These are phyloP conservation scores for Afroboletus lepidellus DNA, from an alignment of 1,284 basidiomycete genomes.

Conservation along the genomic window DNA sequence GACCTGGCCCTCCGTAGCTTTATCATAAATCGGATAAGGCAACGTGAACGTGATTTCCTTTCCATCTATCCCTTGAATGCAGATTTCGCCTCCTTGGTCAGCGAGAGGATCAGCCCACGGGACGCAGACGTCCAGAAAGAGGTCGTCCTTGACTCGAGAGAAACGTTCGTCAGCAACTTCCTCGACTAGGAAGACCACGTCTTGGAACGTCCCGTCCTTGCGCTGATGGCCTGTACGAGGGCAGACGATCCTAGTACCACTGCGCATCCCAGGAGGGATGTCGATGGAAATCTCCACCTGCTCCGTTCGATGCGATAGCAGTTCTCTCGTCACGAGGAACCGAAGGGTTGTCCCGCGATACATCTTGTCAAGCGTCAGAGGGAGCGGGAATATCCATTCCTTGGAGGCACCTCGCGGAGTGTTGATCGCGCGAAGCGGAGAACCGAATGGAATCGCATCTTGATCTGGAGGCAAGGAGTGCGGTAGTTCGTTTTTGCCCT, in stretches of 20 bases:
- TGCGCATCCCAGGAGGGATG: constrained; percentile 68
- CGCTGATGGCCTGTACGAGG: constrained; percentile 77
- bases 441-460: constrained; percentile 34
- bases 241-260: constrained; percentile 79
- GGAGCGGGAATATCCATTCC: constrained; percentile 68
- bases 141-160: constrained; percentile 69
- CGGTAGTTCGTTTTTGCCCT: constrained; percentile 7
- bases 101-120: constrained; percentile 69
- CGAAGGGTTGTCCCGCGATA: constrained; percentile 79
- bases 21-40: constrained; percentile 61
- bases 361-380: constrained; percentile 81
- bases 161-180: constrained; percentile 73
- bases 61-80: constrained; percentile 71
- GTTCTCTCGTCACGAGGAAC: constrained; percentile 75
- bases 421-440: constrained; percentile 40
- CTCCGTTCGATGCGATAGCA: constrained; percentile 60
- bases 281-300: constrained; percentile 75
- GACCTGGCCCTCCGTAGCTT: constrained; percentile 61
- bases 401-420: constrained; percentile 35
- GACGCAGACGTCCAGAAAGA: constrained; percentile 65
- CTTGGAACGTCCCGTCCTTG: constrained; percentile 66
- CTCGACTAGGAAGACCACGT: constrained; percentile 78
- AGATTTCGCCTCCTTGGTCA: constrained; percentile 46
- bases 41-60: constrained; percentile 59
- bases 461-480: constrained; percentile 29